A percentile compares a stretch with the other conserved stretches of the same genome.
Evolutionary conservation across 768 basidiomycete species (phyloP).

Genomic region (Trametes cinnabarina): DNA sequence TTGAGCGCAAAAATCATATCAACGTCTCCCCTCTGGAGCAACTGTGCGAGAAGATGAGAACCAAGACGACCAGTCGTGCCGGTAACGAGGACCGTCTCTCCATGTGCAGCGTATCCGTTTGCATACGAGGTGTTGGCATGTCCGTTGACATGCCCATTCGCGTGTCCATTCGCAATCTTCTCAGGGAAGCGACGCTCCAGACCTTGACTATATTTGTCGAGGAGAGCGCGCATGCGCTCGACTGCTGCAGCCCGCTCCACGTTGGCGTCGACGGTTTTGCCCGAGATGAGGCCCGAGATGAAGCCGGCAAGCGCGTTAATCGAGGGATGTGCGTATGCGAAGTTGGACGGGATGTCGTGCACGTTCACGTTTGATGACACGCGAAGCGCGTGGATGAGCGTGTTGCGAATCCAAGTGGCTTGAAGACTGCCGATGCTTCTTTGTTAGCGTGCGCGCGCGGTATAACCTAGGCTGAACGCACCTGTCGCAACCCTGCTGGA

Average conservation of each 20-base stretch:
- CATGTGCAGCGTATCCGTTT: neutral
- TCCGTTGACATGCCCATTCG: neutral
- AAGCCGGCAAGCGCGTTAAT: constrained; percentile 14
- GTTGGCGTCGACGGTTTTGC: neutral
- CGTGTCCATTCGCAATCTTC: neutral
- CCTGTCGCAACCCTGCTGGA: constrained; percentile 43
- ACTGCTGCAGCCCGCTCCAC: constrained; percentile 4
- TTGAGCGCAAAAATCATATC: constrained; percentile 27
- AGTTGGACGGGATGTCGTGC: constrained; percentile 18
- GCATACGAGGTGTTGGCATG: neutral
- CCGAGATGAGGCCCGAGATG: constrained; percentile 2
- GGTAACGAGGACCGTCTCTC: constrained; percentile 30
- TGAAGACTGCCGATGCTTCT: constrained; percentile 15
- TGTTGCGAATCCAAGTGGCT: constrained; percentile 28
- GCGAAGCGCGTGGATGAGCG: constrained; percentile 25
- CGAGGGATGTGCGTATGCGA: constrained; percentile 26
- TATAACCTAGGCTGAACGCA: constrained; percentile 4
- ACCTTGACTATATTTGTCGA: constrained; percentile 20
- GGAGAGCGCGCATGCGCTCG: constrained; percentile 16
- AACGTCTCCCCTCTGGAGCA: constrained; percentile 19
- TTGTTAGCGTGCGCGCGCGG: neutral
- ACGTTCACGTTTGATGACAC: constrained; percentile 4
- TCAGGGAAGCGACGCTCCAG: constrained; percentile 6
- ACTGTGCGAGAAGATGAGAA: constrained; percentile 26
- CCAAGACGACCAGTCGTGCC: constrained; percentile 35